phyloP scores from a whole-genome alignment of 2,329 filamentous ascomycete species.

The Cercospora sesami region DNA sequence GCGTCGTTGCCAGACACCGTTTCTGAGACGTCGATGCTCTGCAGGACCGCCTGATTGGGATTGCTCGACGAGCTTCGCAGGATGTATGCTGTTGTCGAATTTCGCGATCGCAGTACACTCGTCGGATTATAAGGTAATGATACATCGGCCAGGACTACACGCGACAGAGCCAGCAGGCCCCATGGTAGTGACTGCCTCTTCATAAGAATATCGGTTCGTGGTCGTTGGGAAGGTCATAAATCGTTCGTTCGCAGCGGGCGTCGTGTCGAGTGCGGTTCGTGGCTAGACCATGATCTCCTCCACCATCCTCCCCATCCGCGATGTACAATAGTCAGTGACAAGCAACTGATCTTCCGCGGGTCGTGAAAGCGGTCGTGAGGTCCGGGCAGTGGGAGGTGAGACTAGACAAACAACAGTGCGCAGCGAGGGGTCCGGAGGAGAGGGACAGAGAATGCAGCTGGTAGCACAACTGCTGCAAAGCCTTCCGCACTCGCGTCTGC shows the following conservation, averaged over 20 bases:
- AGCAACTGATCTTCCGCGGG: neutral
- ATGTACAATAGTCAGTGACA: neutral
- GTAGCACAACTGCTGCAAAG: neutral
- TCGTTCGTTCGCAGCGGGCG: slow-evolving; percentile 11
- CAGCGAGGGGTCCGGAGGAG: neutral
- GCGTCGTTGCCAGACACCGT: slow-evolving; percentile 53
- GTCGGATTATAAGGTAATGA: slow-evolving; percentile 75
- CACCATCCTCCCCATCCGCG: slow-evolving; percentile 6
- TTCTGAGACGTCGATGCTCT: slow-evolving; percentile 66
- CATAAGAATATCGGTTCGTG: slow-evolving; percentile 24
- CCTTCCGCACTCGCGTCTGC: neutral
- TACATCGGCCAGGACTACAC: slow-evolving; percentile 22
- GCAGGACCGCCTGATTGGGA: slow-evolving; percentile 55
- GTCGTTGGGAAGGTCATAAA: slow-evolving; percentile 12
- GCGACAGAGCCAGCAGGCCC: slow-evolving; percentile 34
- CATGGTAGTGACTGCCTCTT: slow-evolving; percentile 17
- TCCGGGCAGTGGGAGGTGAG: slow-evolving; percentile 6
- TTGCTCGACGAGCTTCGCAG: slow-evolving; percentile 58
- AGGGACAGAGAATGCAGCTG: slow-evolving; percentile 3
- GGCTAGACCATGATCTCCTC: slow-evolving; percentile 22
- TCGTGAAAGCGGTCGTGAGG: slow-evolving; percentile 6
- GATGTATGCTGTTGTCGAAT: slow-evolving; percentile 64
- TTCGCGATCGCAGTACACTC: slow-evolving; percentile 61
- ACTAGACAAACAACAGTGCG: slow-evolving; percentile 11
- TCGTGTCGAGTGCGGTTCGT: slow-evolving; percentile 8